Base-by-base conservation (phyloP, 371 early-diverging fungal species). In the Haplosporangium sp. region DNA sequence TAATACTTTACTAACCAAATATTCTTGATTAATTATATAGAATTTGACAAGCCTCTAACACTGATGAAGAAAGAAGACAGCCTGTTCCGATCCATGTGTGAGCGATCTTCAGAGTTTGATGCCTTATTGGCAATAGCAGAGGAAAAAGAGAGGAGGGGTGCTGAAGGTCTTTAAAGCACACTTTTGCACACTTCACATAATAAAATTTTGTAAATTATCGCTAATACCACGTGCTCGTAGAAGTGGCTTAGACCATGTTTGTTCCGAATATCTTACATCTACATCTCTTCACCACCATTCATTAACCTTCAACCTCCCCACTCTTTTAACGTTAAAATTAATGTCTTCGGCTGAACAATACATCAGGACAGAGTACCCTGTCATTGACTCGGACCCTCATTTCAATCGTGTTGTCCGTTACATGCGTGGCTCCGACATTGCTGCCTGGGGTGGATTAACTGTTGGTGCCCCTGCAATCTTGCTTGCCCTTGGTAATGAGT, bases 351-450 rank as follows among this genome's bases (percentile, higher is more conserved):
- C 77, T 13, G 77, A 81, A 60, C 75, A 74, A 64, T 74, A 87
- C 71, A 76, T 88, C 78, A 83, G 87, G 73, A 85, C 87, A 34
- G 86, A 86, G 52, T 90, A 87, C 81, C 90, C 89, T 52, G 87
- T 89, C 68, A 93, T 93, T 79, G 93, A 93, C 84, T 86, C 87
- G 62, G 93, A 93, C 78, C 93, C 93, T 48, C 94, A 95, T 74
- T 92, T 97, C 75, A 83, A 74, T 75, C 91, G 95, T 68, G 96
- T 98, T 4, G 90, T 96, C 65, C 88, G 95, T 61, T 97, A 96
- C 88, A 93, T 97, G 84, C 91, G 98, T 67, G 81, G 92, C 60
- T 84, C 89, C 20, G 98, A 98, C 86, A 92, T 92, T 71, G 91
- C 85, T 63, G 82, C 90, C 55, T 88, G 89, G 87, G 93, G 88